A percentile compares a stretch with the other conserved stretches of the same genome.
phyloP scores from a whole-genome alignment of 805 yeast species.

The Cyberlindnera maclurae region DNA sequence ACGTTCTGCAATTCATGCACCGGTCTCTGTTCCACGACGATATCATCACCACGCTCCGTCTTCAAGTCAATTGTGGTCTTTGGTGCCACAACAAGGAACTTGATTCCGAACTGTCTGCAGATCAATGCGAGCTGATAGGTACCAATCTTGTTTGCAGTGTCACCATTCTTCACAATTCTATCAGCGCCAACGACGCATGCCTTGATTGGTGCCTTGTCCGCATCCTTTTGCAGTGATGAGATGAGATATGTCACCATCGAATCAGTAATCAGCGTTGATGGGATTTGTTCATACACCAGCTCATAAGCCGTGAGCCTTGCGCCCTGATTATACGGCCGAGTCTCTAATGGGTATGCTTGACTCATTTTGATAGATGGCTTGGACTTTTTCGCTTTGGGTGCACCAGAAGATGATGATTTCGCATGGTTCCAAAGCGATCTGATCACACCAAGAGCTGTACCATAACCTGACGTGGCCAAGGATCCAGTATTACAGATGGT shows the following conservation, averaged over 20 bases:
- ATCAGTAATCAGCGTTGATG: slow-evolving; percentile 84
- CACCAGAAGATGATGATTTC: slow-evolving; percentile 7
- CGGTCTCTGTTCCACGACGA: slow-evolving; percentile 85
- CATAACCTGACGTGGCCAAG: slow-evolving; percentile 94
- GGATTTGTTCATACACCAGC: slow-evolving; percentile 75
- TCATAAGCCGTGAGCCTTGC: slow-evolving; percentile 90
- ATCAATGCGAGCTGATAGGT: slow-evolving; percentile 85
- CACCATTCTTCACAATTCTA: slow-evolving; percentile 88
- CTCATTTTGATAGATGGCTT: slow-evolving; percentile 41
- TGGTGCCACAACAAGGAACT: slow-evolving; percentile 93
- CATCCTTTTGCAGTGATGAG: slow-evolving; percentile 28
- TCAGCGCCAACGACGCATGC: slow-evolving; percentile 87
- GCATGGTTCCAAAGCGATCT: slow-evolving; percentile 56
- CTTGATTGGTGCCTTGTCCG: slow-evolving; percentile 56
- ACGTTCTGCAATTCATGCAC: slow-evolving; percentile 69
- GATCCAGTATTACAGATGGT: slow-evolving; percentile 97
- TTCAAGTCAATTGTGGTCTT: slow-evolving; percentile 77
- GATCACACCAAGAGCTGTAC: slow-evolving; percentile 91
- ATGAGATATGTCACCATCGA: slow-evolving; percentile 83
- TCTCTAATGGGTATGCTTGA: slow-evolving; percentile 83
- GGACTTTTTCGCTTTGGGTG: slow-evolving; percentile 21
- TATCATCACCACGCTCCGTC: slow-evolving; percentile 62
- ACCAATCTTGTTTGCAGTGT: slow-evolving; percentile 94
- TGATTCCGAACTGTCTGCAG: slow-evolving; percentile 53
- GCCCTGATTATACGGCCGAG: slow-evolving; percentile 96